Evolutionary conservation across 2,329 filamentous ascomycete species (phyloP).

Genomic region (Aspergillus brasiliensis): DNA sequence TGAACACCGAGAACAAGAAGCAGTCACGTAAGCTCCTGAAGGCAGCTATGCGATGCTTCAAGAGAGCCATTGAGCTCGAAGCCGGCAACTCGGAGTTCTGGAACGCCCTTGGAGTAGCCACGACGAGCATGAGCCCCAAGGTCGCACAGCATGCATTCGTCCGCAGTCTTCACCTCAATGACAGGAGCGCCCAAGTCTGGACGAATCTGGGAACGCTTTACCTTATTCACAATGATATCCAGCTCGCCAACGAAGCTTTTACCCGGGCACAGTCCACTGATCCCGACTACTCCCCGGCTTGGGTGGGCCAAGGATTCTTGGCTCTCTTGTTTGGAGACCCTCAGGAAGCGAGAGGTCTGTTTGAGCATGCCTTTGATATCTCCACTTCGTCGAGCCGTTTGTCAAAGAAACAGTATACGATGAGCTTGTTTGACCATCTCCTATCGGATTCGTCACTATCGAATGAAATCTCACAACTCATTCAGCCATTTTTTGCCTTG

Average conservation of each 20-base stretch:
- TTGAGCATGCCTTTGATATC: slow-evolving; percentile 93
- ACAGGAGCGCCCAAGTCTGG: slow-evolving; percentile 82
- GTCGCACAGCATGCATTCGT: slow-evolving; percentile 94
- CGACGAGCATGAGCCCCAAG: slow-evolving; percentile 78
- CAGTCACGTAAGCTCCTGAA: slow-evolving; percentile 68
- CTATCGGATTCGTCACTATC: slow-evolving; percentile 57
- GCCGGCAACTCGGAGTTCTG: slow-evolving; percentile 94
- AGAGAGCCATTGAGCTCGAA: slow-evolving; percentile 92
- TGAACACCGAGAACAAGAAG: slow-evolving; percentile 50
- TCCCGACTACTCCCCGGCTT: slow-evolving; percentile 89
- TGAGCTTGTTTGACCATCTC: slow-evolving; percentile 81
- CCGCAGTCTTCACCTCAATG: slow-evolving; percentile 87
- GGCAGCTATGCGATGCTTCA: slow-evolving; percentile 86
- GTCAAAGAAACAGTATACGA: slow-evolving; percentile 75
- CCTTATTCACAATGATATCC: slow-evolving; percentile 76
- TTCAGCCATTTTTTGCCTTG: slow-evolving; percentile 86
- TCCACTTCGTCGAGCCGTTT: slow-evolving; percentile 74
- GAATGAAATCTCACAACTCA: slow-evolving; percentile 62
- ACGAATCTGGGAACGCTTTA: slow-evolving; percentile 88
- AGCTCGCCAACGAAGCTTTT: slow-evolving; percentile 88
- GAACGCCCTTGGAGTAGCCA: slow-evolving; percentile 92
- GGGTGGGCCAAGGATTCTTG: slow-evolving; percentile 89
- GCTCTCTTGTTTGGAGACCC: slow-evolving; percentile 74
- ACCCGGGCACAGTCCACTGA: slow-evolving; percentile 90
- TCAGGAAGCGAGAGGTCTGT: slow-evolving; percentile 78